Base-by-base conservation (phyloP, 176 grass and related monocot species). In the Olyra latifolia region DNA sequence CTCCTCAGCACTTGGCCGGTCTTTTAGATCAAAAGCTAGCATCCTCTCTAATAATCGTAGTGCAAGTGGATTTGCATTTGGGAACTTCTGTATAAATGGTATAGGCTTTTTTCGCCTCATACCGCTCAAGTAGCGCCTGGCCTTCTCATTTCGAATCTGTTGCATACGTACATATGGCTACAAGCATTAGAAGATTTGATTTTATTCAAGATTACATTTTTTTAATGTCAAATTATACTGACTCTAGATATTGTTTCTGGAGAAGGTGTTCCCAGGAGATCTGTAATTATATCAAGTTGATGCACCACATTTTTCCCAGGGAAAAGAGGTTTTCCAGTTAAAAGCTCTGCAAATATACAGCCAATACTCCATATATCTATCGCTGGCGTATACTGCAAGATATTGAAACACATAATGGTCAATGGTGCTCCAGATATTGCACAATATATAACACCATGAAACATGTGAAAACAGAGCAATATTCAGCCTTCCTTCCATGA, bases 291-390 rank as follows among this genome's bases (percentile, higher is more conserved):
- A 84, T 98, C 95, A 35, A 98, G 80, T 72, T 98, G 95, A 71
- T 98, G 95, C 11, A 98, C 92, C 59, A 98, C 92, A 88, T 98
- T 98, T 78, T 98, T 98, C 17, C 95, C 95, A 58, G 95, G 95
- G 64, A 98, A 98, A 71, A 98, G 88, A 82, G 95, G 95, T 82
- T 89, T 98, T 38, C 95, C 92, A 6, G 95, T 98, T 77, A 98
- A 70, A 62, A 98, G 79, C 75, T 94, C 95, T 12, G 95, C 83
- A 85, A 98, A 98, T 76, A 98, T 98, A 78, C 95, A 94, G 24
- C 95, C 95, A 69, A 98, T 98, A 63, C 96, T 98, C 96, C 96
- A 98, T 82, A 91, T 98, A 89, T 98, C 96, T 88, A 98, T 98
- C 8, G 92, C 96, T 42, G 96, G 92, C 53, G 96, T 98, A 70